A percentile compares a stretch with the other conserved stretches of the same genome.
Evolutionary conservation across 2,329 filamentous ascomycete species (phyloP).

Genomic region (Colletotrichum kahawae): DNA sequence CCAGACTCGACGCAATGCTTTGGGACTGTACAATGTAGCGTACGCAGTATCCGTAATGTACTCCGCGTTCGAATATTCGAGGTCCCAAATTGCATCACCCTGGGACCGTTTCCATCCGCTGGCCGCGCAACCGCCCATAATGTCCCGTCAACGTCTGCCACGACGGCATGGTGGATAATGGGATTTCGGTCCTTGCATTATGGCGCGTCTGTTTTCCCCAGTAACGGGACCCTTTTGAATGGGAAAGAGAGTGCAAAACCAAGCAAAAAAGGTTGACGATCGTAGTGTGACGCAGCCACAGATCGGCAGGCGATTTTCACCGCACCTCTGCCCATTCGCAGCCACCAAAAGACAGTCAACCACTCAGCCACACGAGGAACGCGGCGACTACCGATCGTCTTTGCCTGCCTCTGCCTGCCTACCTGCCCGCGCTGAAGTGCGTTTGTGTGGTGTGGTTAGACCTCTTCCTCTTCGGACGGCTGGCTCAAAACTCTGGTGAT

Average conservation of each 20-base stretch:
- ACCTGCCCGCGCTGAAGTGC: background rate
- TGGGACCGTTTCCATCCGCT: background rate
- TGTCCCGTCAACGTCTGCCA: slow-evolving; percentile 1
- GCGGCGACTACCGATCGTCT: background rate
- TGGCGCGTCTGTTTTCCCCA: background rate
- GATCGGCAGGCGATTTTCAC: background rate
- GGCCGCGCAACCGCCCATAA: slow-evolving; percentile 9
- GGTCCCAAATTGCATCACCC: slow-evolving; percentile 11
- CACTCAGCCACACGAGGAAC: background rate
- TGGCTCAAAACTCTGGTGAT: background rate
- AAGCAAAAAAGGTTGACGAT: background rate
- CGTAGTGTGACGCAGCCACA: slow-evolving; percentile 2
- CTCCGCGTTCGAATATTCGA: background rate
- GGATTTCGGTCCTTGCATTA: background rate
- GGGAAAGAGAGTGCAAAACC: background rate
- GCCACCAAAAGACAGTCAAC: background rate
- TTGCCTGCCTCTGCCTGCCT: background rate
- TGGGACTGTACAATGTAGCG: background rate
- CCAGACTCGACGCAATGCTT: background rate
- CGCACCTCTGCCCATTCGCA: background rate
- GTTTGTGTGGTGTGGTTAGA: background rate
- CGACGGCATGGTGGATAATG: background rate
- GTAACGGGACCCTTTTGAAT: background rate
- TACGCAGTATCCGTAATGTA: background rate
- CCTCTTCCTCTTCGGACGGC: background rate